Conservation (phyloP, 192 early-diverging fungal genomes). For the Coemansia sp. region DNA sequence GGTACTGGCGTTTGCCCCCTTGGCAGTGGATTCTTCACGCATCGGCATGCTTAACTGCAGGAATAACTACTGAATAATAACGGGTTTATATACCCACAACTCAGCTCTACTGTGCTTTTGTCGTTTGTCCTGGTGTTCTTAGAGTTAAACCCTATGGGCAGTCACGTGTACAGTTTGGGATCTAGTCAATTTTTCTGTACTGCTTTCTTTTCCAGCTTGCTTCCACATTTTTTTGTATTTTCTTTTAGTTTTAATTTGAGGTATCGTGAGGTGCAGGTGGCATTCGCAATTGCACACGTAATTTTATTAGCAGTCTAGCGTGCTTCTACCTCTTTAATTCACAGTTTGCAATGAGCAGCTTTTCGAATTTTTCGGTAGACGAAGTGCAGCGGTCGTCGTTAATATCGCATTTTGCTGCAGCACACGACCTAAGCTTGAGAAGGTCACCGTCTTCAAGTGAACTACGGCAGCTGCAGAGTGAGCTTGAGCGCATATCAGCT, state of each 20-base stretch:
- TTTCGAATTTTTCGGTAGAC: conserved; percentile 15
- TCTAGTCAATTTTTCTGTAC: conserved; percentile 5
- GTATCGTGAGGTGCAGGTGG: no score
- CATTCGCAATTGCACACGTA: neutral
- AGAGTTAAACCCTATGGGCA: neutral
- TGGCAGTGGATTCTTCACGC: neutral
- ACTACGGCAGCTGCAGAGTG: conserved; percentile 35
- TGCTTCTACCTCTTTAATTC: no score
- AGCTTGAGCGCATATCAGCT: conserved; percentile 34
- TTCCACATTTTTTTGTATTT: no score
- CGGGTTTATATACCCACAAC: no score
- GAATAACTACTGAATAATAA: neutral
- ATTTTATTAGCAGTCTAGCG: no score
- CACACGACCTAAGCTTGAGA: conserved; percentile 8
- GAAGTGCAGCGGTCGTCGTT: conserved; percentile 33
- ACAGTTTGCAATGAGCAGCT: conserved; percentile 15
- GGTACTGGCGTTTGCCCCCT: neutral
- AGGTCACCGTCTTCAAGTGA: conserved; percentile 20
- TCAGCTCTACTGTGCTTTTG: no score
- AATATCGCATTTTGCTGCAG: conserved; percentile 30
- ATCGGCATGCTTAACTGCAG: neutral
- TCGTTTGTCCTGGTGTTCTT: neutral
- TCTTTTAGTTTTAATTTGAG: no score
- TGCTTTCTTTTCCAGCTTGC: neutral
- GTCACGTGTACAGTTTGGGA: conserved; percentile 6